phyloP scores from a whole-genome alignment of 306 rosid genomes.

The Dryas octopetala region DNA sequence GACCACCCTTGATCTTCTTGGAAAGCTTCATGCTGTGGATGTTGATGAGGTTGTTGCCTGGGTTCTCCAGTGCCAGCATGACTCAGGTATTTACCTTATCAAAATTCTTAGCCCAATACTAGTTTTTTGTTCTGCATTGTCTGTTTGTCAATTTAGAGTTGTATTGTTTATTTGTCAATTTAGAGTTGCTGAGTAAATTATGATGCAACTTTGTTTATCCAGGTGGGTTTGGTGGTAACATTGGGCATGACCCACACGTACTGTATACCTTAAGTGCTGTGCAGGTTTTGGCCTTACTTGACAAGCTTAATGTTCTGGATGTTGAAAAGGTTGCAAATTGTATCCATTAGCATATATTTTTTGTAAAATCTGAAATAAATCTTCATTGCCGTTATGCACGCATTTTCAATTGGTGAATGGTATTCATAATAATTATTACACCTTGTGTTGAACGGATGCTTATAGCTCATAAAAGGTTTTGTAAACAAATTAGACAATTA shows the following conservation, averaged over 20 bases:
- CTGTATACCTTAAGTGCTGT: slow-evolving; percentile 83
- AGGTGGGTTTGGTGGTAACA: slow-evolving; percentile 90
- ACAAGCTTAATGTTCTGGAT: slow-evolving; percentile 61
- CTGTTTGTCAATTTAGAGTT: neutral
- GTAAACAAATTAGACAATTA: neutral
- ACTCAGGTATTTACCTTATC: slow-evolving; percentile 52
- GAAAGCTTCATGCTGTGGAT: slow-evolving; percentile 65
- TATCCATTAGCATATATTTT: slow-evolving; percentile 54
- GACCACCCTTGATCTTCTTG: slow-evolving; percentile 70
- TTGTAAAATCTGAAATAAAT: slow-evolving; percentile 14
- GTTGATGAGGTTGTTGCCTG: slow-evolving; percentile 69
- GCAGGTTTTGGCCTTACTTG: slow-evolving; percentile 76
- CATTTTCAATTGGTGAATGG: neutral
- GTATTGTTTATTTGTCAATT: no score
- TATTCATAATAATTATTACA: neutral
- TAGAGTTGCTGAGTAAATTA: neutral
- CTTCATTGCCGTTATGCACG: neutral
- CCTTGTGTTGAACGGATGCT: neutral
- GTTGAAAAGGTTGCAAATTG: slow-evolving; percentile 70
- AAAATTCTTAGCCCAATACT: neutral
- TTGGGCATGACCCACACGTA: slow-evolving; percentile 83
- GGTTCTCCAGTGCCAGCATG: slow-evolving; percentile 73
- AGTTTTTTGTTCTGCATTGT: neutral
- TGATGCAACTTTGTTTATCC: slow-evolving; percentile 16
- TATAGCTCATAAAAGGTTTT: neutral